Evolutionary conservation across 1,139 yeast genomes (phyloP), one percentile per base, ranked within the genome.

Genomic region (Pichia sp.): DNA sequence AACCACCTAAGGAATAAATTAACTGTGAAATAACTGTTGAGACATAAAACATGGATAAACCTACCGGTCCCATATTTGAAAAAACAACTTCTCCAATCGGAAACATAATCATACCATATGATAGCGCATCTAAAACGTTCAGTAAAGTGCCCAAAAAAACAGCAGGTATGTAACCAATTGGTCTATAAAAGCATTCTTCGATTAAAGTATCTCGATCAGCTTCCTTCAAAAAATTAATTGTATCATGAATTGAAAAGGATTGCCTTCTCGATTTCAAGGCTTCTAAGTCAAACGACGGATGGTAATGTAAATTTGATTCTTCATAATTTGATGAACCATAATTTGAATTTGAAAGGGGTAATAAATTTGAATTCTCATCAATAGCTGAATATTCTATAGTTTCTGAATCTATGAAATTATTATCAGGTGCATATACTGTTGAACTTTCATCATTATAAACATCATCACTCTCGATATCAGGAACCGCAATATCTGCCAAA

Each of bases 91-190:
- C 91, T 44, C 95, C 84, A 33, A 91, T 76, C 0, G 99, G 99
- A 70, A 93, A 93, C 74, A 93, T 81, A 64, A 93, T 91, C 97
- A 93, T 91, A 46, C 99, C 99, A 66, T 93, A 93, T 0, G 96
- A 89, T 49, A 93, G 75, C 0, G 96, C 99, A 69, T 93, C 99
- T 51, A 93, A 76, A 48, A 93, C 86, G 64, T 93, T 93, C 47
- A 93, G 73, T 47, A 93, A 70, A 0, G 90, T 75, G 0, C 99
- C 99, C 44, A 93, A 72, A 46, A 89, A 78, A 8, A 91, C 96
- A 0, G 96, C 84, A 0, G 95, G 95, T 2, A 82, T 53, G 62
- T 77, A 82, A n/a, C 71, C 60, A 3, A 77, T 53, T 0, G 85
- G 84, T 56, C 67, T 69, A 5, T 66, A 42, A 8, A 76, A 42